phyloP scores from a whole-genome alignment of 495 filamentous ascomycete genomes.

The Lasiosphaeris hirsuta region DNA sequence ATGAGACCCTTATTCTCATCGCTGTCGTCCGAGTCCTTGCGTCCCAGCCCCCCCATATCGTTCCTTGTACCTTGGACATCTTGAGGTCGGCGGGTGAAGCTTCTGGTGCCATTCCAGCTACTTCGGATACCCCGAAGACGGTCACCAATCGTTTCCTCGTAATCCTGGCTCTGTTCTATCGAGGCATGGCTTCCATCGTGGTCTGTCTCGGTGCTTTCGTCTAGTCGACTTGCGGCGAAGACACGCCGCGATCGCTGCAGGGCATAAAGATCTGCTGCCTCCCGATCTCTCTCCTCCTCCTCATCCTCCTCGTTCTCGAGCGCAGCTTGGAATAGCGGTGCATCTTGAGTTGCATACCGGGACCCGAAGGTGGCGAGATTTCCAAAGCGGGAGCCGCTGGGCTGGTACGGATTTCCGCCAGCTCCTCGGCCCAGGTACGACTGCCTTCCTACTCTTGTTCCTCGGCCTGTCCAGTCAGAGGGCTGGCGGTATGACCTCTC shows the following conservation, averaged over 20 bases:
- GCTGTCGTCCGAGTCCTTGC: conserved; percentile 35
- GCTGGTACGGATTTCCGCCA: conserved; percentile 68
- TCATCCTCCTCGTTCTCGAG: conserved; percentile 85
- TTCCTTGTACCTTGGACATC: conserved; percentile 43
- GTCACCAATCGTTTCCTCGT: conserved; percentile 37
- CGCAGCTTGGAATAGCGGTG: conserved; percentile 86
- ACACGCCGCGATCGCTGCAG: conserved; percentile 83
- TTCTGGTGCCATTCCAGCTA: conserved; percentile 54
- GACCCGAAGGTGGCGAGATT: conserved; percentile 76
- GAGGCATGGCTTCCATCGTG: conserved; percentile 59
- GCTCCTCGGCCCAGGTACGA: conserved; percentile 35
- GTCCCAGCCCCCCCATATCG: conserved; percentile 33
- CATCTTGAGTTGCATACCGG: conserved; percentile 63
- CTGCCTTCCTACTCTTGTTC: conserved; percentile 33
- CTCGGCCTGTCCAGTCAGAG: conserved; percentile 34
- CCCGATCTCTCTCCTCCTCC: conserved; percentile 83
- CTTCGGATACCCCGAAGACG: conserved; percentile 56
- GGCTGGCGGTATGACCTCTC: conserved; percentile 34
- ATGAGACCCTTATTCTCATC: conserved; percentile 64
- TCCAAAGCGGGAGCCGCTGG: conserved; percentile 62
- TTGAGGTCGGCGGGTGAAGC: conserved; percentile 25
- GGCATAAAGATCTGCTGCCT: conserved; percentile 90
- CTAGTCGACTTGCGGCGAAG: conserved; percentile 73
- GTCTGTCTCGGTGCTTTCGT: conserved; percentile 77
- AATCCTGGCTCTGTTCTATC: conserved; percentile 54